phyloP scores from a whole-genome alignment of 495 filamentous ascomycete genomes.

The Oleoguttula mirabilis region DNA sequence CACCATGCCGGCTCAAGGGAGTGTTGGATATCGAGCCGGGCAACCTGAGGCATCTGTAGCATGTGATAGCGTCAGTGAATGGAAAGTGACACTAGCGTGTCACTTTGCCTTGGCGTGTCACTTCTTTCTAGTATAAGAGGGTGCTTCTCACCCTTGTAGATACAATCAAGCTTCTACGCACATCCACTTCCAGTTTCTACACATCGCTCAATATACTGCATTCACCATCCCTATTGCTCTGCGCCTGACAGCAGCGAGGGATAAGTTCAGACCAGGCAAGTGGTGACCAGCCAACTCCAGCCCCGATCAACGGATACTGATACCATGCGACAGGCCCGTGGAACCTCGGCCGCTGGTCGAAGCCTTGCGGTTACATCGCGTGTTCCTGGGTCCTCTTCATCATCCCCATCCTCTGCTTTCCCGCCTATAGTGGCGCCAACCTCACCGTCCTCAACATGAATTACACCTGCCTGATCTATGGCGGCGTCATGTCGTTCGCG shows the following conservation, averaged over 20 bases:
- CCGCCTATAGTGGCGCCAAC: constrained; percentile 1
- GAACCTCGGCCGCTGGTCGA: constrained; percentile 9
- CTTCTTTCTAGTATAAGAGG: neutral
- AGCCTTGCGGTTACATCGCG: constrained; percentile 11
- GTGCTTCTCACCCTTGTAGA: neutral
- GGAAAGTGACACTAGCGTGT: neutral
- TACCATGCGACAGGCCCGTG: constrained; percentile 13
- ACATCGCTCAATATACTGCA: constrained; percentile 6
- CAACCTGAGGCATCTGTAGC: neutral
- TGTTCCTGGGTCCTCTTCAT: constrained; percentile 11
- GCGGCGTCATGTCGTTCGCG: constrained; percentile 9
- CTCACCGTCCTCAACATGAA: constrained; percentile 11
- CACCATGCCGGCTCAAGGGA: neutral
- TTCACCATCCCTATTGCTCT: constrained; percentile 12
- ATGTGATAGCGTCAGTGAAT: constrained; percentile 1
- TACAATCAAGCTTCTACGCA: neutral
- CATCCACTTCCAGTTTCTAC: neutral
- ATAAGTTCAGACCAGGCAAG: constrained; percentile 9
- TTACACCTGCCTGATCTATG: constrained; percentile 12
- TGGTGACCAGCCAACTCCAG: neutral
- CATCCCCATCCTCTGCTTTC: constrained; percentile 12
- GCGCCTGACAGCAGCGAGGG: constrained; percentile 7
- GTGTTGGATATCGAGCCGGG: neutral
- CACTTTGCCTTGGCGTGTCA: neutral
- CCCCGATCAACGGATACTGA: no score